Evolutionary conservation across 768 basidiomycete genomes (phyloP).

Genomic region (Chalciporus chontae): DNA sequence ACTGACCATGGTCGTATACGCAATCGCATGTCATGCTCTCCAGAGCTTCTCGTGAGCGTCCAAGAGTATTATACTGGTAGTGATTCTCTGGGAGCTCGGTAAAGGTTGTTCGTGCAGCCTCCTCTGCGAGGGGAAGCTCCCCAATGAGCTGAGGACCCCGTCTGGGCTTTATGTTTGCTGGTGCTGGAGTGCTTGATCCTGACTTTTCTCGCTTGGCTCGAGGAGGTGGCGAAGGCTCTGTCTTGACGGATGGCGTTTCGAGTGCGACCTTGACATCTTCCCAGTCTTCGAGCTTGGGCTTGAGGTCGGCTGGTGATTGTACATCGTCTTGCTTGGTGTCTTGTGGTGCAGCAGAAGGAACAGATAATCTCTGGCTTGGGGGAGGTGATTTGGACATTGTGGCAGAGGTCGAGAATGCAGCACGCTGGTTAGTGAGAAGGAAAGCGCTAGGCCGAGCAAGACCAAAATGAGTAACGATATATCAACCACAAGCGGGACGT

Average conservation of each 20-base stretch:
- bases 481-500: constrained; percentile 17
- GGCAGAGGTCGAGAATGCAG: constrained; percentile 15
- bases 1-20: constrained; percentile 76
- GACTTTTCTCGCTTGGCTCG: constrained; percentile 31
- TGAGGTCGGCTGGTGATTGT: constrained; percentile 4
- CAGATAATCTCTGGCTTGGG: constrained; percentile 28
- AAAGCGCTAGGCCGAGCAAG: constrained; percentile 13
- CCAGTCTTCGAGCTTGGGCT: constrained; percentile 18
- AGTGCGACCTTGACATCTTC: constrained; percentile 26
- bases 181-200: constrained; percentile 35
- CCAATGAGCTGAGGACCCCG: constrained; percentile 68
- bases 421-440: constrained; percentile 16
- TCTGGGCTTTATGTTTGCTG: constrained; percentile 33
- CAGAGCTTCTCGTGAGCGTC: constrained; percentile 81
- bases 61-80: constrained; percentile 85
- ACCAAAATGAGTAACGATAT: constrained; percentile 22
- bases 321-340: constrained; percentile 15
- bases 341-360: constrained; percentile 6
- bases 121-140: constrained; percentile 73
- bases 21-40: constrained; percentile 98
- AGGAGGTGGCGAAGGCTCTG: constrained; percentile 31
- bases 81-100: constrained; percentile 70
- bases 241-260: constrained; percentile 26
- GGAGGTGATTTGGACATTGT: constrained; percentile 30
- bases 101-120: constrained; percentile 70